Percentiles rank a stretch among this genome's conserved stretches.
Evolutionary conservation across 306 rosid species (phyloP).

Genomic region (Begonia peltatifolia): DNA sequence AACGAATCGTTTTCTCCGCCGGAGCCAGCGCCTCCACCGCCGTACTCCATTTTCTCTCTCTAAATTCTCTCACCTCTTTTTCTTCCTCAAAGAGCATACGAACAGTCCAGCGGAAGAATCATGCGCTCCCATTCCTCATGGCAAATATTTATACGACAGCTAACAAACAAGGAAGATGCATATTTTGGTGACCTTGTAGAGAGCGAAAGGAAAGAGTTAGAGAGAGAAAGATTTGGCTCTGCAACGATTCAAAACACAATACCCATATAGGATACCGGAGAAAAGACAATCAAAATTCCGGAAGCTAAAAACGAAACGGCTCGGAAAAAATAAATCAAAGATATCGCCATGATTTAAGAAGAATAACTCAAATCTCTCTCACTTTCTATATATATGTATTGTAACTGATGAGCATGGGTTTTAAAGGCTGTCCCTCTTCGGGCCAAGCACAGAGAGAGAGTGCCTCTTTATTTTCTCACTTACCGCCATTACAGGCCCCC

Average conservation of each 20-base stretch:
- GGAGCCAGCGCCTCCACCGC: too few relatives aligned
- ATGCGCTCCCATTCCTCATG: conserved; percentile 10
- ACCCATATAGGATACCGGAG: neutral
- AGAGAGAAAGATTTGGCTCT: neutral
- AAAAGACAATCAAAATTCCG: neutral
- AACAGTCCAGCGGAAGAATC: conserved; percentile 4
- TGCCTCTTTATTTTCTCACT: neutral
- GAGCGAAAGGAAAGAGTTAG: conserved; percentile 8
- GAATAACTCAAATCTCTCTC: conserved; percentile 9
- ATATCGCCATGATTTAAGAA: conserved; percentile 39
- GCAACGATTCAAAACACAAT: conserved; percentile 3
- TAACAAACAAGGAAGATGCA: conserved; percentile 16
- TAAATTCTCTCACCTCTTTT: neutral
- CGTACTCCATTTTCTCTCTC: conserved; percentile 44
- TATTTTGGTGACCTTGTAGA: conserved; percentile 11
- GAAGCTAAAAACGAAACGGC: conserved; percentile 46
- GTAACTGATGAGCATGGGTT: conserved; percentile 50
- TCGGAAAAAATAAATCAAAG: conserved; percentile 16
- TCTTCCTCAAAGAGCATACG: neutral
- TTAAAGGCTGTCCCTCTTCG: conserved; percentile 26
- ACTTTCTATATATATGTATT: conserved; percentile 4
- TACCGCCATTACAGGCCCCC: neutral
- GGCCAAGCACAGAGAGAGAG: neutral
- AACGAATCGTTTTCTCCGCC: too few relatives aligned
- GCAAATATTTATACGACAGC: conserved; percentile 9